phyloP scores from a whole-genome alignment of 1,139 yeast species.

The Yamadazyma atmosphaerica region DNA sequence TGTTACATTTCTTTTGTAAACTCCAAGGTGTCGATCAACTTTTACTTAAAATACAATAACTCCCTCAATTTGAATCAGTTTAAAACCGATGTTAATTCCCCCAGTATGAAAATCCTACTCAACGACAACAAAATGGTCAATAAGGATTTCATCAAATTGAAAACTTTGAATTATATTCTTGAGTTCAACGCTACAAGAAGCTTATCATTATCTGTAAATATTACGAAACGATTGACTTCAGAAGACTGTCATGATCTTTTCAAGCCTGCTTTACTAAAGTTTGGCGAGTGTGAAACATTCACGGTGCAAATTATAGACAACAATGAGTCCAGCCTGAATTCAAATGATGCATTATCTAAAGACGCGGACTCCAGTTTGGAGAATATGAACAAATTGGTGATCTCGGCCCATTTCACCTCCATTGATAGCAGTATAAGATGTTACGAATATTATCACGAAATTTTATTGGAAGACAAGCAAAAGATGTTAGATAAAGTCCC shows the following conservation, averaged over 20 bases:
- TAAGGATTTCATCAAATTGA: conserved; percentile 42
- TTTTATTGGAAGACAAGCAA: conserved; percentile 26
- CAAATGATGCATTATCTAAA: too few relatives aligned
- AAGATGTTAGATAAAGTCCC: conserved; percentile 16
- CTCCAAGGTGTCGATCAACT: conserved; percentile 34
- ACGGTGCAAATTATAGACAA: conserved; percentile 9
- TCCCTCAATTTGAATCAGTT: conserved; percentile 26
- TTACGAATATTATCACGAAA: conserved; percentile 32
- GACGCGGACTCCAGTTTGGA: too few relatives aligned
- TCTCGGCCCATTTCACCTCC: conserved; percentile 35
- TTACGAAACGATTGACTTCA: conserved; percentile 8
- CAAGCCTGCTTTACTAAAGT: conserved; percentile 15
- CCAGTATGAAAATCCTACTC: conserved; percentile 30
- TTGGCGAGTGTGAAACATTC: conserved; percentile 40
- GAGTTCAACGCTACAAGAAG: conserved; percentile 45
- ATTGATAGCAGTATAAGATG: conserved; percentile 43
- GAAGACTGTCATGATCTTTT: conserved; percentile 7
- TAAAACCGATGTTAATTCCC: conserved; percentile 28
- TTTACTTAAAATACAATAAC: conserved; percentile 37
- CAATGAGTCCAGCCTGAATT: too few relatives aligned
- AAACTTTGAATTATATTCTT: conserved; percentile 42
- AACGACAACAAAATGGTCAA: conserved; percentile 23
- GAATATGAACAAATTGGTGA: conserved; percentile 6
- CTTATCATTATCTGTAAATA: conserved; percentile 22
- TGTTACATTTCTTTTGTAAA: conserved; percentile 45